Conservation (phyloP, 495 filamentous ascomycete species). For the Penicillium nucicola region DNA sequence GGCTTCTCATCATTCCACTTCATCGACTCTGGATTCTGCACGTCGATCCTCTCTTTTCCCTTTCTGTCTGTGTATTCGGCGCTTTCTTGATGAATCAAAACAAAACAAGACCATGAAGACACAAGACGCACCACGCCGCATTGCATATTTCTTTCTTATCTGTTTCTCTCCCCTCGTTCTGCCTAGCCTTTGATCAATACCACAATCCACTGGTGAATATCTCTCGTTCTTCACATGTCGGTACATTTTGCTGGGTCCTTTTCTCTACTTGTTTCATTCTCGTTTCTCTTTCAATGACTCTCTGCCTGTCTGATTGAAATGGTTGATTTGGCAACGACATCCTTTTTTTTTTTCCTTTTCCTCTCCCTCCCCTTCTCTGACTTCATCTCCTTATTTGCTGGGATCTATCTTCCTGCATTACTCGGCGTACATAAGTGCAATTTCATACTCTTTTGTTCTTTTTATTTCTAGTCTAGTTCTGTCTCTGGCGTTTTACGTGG, state of each 20-base stretch:
- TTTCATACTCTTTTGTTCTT: background rate
- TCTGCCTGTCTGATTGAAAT: slow-evolving; percentile 6
- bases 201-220: slow-evolving; percentile 1
- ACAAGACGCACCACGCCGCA: background rate
- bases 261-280: background rate
- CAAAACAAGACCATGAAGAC: background rate
- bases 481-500: too few relatives aligned
- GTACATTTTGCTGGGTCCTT: background rate
- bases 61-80: background rate
- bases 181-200: background rate
- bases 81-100: background rate
- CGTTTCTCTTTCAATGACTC: slow-evolving; percentile 8
- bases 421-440: slow-evolving; percentile 26
- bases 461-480: background rate
- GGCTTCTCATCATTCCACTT: background rate
- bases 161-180: background rate
- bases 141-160: slow-evolving; percentile 1
- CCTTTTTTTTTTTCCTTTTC: background rate
- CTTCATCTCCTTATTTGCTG: slow-evolving; percentile 1
- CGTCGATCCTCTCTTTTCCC: background rate
- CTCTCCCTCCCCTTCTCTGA: background rate
- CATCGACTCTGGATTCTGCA: background rate
- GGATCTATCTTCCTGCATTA: slow-evolving; percentile 28
- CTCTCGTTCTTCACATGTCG: slow-evolving; percentile 2
- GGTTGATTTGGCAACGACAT: slow-evolving; percentile 10